Evolutionary conservation across 163 green algal species (phyloP), one percentile per base, ranked within the genome.

Genomic region (Chlamydomonas reinhardtii): DNA sequence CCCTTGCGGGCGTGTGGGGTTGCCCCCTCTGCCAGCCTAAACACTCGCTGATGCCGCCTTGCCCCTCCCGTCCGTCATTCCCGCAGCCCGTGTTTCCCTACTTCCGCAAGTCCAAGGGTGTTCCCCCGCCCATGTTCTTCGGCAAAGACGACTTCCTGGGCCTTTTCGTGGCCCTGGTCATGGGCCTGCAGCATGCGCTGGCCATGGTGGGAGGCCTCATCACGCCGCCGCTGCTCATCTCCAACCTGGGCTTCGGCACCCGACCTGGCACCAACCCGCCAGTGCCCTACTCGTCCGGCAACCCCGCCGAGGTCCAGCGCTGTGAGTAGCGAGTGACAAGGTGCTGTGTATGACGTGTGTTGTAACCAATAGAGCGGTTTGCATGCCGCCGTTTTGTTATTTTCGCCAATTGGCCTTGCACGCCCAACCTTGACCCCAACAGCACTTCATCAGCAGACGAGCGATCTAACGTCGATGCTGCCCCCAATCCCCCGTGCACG

Each of bases 141-240:
- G 72, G 34, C 25, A 32, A 81, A 32, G 61, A 90, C 71, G 89
- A 91, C 19, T 74, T 85, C 29, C 82, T 91, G 3, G 76, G 71
- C 64, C 43, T 97, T 32, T 24, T 95, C 37, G 84, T 93, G 2
- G 90, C 94, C 0, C 15, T 88, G 14, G 34, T 96, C 25, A 97
- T 96, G 91, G 94, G 94, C 56, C 89, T 96, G 62, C 95, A 97
- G 91, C 95, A 98, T 70, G 91, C 91, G 14, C 89, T 98, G 70
- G 94, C 94, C 56, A 98, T 97, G 94, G 82, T 95, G 4, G 94
- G 91, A 22, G 93, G 93, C 25, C 90, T 96, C 68, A 94, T 96
- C 70, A 95, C 91, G 9, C 93, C 94, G 19, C 92, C 95, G 15
- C 71, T 95, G 32, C 89, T 96, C 24, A 65, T 93, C 25, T 86